Evolutionary conservation across 1,284 basidiomycete genomes (phyloP).

Genomic region (Rhodofomes roseus): DNA sequence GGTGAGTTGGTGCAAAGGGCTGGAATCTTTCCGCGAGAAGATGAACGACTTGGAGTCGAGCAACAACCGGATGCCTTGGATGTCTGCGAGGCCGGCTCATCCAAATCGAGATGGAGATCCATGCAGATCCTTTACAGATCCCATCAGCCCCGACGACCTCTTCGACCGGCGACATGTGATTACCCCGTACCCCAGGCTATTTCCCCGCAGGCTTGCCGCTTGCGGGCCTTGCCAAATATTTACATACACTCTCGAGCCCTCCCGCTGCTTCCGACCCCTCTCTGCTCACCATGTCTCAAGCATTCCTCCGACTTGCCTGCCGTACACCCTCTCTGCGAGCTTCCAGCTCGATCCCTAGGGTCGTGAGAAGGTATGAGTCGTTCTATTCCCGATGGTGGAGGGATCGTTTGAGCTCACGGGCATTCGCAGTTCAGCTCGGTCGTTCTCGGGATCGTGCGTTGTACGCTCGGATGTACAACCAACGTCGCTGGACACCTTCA

Average conservation of each 20-base stretch:
- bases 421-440: slow-evolving; percentile 6
- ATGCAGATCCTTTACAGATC: not conserved
- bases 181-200: not conserved
- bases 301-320: not conserved
- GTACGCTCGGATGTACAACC: slow-evolving; percentile 23
- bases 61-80: too few relatives aligned
- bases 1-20: too few relatives aligned
- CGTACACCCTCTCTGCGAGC: not conserved
- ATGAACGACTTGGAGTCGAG: too few relatives aligned
- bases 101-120: not conserved
- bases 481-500: slow-evolving; percentile 75
- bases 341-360: not conserved
- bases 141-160: not conserved
- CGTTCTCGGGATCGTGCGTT: slow-evolving; percentile 15
- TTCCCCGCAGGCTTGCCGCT: not conserved
- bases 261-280: not conserved
- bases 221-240: not conserved
- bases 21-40: too few relatives aligned
- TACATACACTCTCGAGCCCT: not conserved
- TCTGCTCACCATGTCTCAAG: not conserved
- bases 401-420: not conserved
- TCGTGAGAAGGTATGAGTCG: not conserved
- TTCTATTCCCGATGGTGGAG: not conserved
- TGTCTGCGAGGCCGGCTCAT: not conserved
- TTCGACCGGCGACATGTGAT: not conserved